Evolutionary conservation across 2,329 filamentous ascomycete genomes (phyloP), one percentile per base, ranked within the genome.

Genomic region (Cordyceps cicadae): DNA sequence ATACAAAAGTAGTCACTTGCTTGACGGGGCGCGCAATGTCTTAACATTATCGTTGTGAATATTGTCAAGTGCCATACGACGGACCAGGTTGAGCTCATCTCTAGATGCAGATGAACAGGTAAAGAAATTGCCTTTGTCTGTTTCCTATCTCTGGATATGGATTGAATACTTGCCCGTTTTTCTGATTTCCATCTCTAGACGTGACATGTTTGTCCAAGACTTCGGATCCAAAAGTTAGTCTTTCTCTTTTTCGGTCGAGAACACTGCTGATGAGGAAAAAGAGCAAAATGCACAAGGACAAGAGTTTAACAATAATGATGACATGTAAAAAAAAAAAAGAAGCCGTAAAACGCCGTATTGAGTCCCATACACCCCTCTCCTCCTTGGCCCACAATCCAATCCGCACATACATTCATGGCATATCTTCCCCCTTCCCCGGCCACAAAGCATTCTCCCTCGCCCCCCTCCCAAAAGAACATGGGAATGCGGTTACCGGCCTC

Each of bases 311-410:
- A 67, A 56, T 63, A 60, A 61, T 52, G 14, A 51, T 15, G 32
- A 34, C 9, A 51, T 29, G 7, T 29, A n/a, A 51, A 51, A 52
- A 52, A 52, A 15, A 39, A 64, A 62, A 57, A 63, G 14, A 48
- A 66, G 53, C 64, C 64, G 62, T 63, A 55, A 62, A 65, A 67
- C 63, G 64, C 65, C 55, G 59, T 55, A 43, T 51, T 57, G 55
- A 59, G 48, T n/a, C 55, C 48, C 55, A 59, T 37, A 24, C 55
- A 29, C 1, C 29, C 29, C 3, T 29, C 29, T 7, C 48, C 48
- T 46, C 37, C 34, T 11, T 12, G 51, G 26, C 43, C 43, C 24
- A 24, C 53, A 50, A n/a, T n/a, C n/a, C 55, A 19, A 5, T 46
- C 48, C 48, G 26, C 49, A 59, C 49, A 55, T 55, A 32, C 41